Evolutionary conservation across 441 rosid species (phyloP).

Genomic region (Aleurites moluccanus): DNA sequence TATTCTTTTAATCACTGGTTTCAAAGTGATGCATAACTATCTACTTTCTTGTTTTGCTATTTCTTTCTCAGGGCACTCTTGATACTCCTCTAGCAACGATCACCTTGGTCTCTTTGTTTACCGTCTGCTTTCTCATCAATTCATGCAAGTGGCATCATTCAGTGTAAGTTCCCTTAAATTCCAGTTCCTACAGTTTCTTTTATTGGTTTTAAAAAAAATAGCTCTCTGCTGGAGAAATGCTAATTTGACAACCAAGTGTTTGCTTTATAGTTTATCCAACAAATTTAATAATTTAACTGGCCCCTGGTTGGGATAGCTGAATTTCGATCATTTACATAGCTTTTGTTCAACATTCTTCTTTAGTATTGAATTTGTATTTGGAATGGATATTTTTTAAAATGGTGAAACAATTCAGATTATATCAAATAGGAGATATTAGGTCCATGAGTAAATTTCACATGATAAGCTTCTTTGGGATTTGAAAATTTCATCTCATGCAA

Average conservation of each 20-base stretch:
- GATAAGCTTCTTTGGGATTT: not conserved
- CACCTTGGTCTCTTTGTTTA: slow-evolving; percentile 41
- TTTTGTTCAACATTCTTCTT: not conserved
- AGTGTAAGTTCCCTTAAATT: slow-evolving; percentile 32
- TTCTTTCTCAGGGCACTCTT: slow-evolving; percentile 63
- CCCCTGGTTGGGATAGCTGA: not conserved
- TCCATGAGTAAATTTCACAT: not conserved
- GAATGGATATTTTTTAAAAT: not conserved
- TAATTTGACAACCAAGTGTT: not conserved
- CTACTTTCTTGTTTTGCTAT: slow-evolving; percentile 18
- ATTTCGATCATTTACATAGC: not conserved
- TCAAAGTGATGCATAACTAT: not conserved
- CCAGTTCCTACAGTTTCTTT: not conserved
- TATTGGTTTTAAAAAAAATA: not conserved
- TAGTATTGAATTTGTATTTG: not conserved
- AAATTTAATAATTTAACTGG: not conserved
- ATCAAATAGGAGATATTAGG: not conserved
- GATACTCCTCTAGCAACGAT: slow-evolving; percentile 60
- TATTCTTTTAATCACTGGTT: not conserved
- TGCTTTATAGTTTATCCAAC: too few species aligned
- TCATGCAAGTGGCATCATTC: slow-evolving; percentile 27
- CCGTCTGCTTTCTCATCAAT: slow-evolving; percentile 44
- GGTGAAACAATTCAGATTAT: not conserved
- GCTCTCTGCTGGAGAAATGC: not conserved
- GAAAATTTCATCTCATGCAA: not conserved